Evolutionary conservation across 2,329 filamentous ascomycete species (phyloP), one percentile per base, ranked within the genome.

Genomic region (Shiraia sp.): DNA sequence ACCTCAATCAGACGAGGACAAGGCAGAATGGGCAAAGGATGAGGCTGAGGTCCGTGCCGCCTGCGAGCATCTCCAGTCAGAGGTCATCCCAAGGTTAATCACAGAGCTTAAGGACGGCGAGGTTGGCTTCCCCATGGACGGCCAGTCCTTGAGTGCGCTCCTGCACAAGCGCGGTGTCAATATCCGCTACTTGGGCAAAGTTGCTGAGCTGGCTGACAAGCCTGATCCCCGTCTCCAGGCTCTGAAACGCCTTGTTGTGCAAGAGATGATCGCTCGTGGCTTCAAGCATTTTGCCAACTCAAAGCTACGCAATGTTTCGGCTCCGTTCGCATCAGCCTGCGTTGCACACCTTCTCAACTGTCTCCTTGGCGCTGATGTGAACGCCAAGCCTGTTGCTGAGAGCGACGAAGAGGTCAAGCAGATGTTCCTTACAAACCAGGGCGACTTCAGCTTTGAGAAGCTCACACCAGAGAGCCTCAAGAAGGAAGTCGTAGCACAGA

Each of bases 101-200:
- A 84, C 86, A 49, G 92, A 99, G 61, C 80, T 99, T 44, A 86
- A 87, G 64, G 89, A 95, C 53, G 91, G 90, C 6, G 92, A 99
- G 56, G 86, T 96, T 54, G 93, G 92, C 60, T 97, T 97, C 76
- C 93, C 93, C 10, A 96, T 97, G 90, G 95, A 99, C 60, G 93
- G 93, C n/a, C 82, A 88, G 62, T 96, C 92, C 14, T 78, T 99
- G 44, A 89, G 87, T 59, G 84, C 85, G 53, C 81, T 96, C 36
- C 79, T 99, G 64, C 93, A 99, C 77, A 96, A 96, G 78, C 88
- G 92, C 29, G 93, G 93, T 72, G 91, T 99, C 75, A 99, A 99
- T 74, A 81, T 97, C 49, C 83, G 95, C 62, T 99, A 99, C 69
- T 79, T 97, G n/a, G 93, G 93, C 53, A 87, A 85, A 70, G 73